A percentile compares a stretch with the other conserved stretches of the same genome.
Conservation (phyloP, 148 eudicot species). For the Simmondsia chinensis region DNA sequence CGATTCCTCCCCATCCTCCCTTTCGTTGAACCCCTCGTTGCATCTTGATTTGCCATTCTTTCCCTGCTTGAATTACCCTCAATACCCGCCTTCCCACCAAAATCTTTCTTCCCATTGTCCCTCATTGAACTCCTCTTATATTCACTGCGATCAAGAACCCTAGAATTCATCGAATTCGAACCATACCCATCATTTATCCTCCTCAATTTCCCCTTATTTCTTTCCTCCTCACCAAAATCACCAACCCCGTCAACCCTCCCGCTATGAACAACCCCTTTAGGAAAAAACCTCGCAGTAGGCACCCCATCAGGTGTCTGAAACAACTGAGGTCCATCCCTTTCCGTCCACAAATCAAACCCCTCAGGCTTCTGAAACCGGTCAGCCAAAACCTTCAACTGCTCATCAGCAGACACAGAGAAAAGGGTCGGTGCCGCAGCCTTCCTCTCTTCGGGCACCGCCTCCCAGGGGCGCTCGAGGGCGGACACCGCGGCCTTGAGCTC, state of each 20-base stretch:
- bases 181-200: background rate
- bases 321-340: conserved; percentile 79
- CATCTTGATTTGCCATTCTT: background rate
- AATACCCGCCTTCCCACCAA: background rate
- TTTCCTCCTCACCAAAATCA: background rate
- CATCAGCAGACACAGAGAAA: conserved; percentile 70
- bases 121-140: background rate
- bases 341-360: conserved; percentile 86
- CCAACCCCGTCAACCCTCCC: conserved; percentile 17
- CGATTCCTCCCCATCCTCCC: too few relatives aligned
- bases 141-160: background rate
- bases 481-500: conserved; percentile 83
- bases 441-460: conserved; percentile 36
- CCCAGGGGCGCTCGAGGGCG: conserved; percentile 89
- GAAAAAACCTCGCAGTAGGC: conserved; percentile 74
- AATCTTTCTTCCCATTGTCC: background rate
- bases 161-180: background rate
- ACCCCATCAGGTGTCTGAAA: conserved; percentile 41
- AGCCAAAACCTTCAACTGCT: conserved; percentile 76
- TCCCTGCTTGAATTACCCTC: background rate
- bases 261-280: conserved; percentile 87
- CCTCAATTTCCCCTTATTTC: background rate
- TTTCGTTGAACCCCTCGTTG: background rate
- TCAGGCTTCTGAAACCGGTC: conserved; percentile 91
- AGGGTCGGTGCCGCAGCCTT: conserved; percentile 43